phyloP scores from a whole-genome alignment of 2,329 filamentous ascomycete genomes.

The Cladosporium sp. region DNA sequence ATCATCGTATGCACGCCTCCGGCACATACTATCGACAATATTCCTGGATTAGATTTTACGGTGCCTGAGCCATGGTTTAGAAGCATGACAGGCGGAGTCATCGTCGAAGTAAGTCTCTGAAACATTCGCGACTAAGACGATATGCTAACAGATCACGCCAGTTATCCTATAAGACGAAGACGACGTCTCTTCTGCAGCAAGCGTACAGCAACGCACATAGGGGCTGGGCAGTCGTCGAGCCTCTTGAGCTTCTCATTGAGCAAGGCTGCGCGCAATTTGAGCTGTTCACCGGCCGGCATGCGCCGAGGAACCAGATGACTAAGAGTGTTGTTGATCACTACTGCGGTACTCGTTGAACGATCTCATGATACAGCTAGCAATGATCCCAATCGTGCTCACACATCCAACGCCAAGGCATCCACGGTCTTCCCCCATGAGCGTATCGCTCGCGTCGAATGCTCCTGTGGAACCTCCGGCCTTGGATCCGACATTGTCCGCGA shows the following conservation, averaged over 20 bases:
- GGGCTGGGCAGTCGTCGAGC: slow-evolving; percentile 3
- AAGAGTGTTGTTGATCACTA: not conserved
- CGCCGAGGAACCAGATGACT: slow-evolving; percentile 1
- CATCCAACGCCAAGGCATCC: not conserved
- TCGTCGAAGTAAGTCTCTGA: not conserved
- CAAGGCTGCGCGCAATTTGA: slow-evolving; percentile 15
- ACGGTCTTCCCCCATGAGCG: slow-evolving; percentile 52
- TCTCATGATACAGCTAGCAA: not conserved
- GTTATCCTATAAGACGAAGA: not conserved
- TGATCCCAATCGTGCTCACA: not conserved
- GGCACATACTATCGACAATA: not conserved
- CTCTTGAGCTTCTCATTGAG: slow-evolving; percentile 6
- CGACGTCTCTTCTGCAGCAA: not conserved
- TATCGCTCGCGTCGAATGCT: slow-evolving; percentile 53
- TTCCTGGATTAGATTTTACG: not conserved
- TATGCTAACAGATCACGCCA: not conserved
- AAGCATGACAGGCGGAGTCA: not conserved
- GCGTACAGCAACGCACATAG: not conserved
- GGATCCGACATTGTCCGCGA: slow-evolving; percentile 58
- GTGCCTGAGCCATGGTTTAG: slow-evolving; percentile 5
- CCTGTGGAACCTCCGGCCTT: slow-evolving; percentile 55
- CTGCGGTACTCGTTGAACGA: not conserved
- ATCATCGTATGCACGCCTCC: slow-evolving; percentile 9
- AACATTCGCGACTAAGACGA: not conserved
- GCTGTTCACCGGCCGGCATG: not conserved